Conservation (phyloP, 805 yeast genomes). For the Nakazawaea wickerhamii region DNA sequence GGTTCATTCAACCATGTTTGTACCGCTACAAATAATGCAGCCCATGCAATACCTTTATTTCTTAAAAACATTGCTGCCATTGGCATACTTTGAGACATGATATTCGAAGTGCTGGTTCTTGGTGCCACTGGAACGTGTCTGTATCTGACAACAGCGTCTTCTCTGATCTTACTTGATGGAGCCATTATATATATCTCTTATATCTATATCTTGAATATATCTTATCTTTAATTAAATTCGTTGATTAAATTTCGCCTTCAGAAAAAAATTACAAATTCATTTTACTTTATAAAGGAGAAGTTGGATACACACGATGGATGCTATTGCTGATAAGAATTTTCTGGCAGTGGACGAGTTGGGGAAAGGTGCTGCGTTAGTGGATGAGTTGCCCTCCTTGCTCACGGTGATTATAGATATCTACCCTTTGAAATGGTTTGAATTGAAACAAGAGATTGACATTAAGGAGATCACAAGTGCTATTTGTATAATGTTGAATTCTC, state of each 20-base stretch:
- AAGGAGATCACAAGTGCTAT: constrained; percentile 59
- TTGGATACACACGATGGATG: constrained; percentile 45
- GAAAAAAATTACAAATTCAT: not conserved
- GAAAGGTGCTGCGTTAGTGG: constrained; percentile 27
- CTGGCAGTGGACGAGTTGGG: constrained; percentile 12
- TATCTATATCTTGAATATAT: not conserved
- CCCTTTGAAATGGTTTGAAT: constrained; percentile 59
- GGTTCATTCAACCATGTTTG: constrained; percentile 43
- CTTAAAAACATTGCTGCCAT: constrained; percentile 62
- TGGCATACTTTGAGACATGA: constrained; percentile 49
- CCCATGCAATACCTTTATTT: constrained; percentile 52
- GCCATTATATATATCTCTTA: constrained; percentile 2
- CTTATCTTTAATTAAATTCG: not conserved
- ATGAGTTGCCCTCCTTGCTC: constrained; percentile 73
- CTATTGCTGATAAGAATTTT: constrained; percentile 57
- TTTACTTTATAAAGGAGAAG: not conserved
- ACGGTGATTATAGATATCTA: constrained; percentile 75
- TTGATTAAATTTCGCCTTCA: not conserved
- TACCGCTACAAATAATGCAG: constrained; percentile 44
- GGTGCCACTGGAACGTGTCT: constrained; percentile 43
- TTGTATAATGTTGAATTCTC: constrained; percentile 79
- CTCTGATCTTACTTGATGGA: constrained; percentile 12
- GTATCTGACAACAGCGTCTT: constrained; percentile 23
- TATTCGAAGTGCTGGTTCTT: constrained; percentile 38
- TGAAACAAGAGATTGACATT: constrained; percentile 43